phyloP scores from a whole-genome alignment of 768 basidiomycete species.

The Leucosporidium yakuticum region DNA sequence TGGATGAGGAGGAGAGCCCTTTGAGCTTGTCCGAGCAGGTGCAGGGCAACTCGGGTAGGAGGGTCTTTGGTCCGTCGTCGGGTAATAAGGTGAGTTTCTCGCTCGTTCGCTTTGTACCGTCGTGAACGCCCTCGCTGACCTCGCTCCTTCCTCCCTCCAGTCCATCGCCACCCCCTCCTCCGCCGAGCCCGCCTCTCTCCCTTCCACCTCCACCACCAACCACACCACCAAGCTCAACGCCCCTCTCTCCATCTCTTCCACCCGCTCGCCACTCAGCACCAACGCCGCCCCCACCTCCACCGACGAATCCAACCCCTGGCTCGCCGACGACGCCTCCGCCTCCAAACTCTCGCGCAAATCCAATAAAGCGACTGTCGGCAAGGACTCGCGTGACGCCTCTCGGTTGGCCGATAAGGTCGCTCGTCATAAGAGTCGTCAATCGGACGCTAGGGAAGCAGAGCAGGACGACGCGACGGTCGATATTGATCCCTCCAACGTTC shows the following conservation, averaged over 20 bases:
- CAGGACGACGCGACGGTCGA: slow-evolving; percentile 73
- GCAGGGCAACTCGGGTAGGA: slow-evolving; percentile 45
- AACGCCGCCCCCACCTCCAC: slow-evolving; percentile 24
- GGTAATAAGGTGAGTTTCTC: slow-evolving; percentile 26
- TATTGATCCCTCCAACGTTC: slow-evolving; percentile 57
- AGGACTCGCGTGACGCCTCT: slow-evolving; percentile 49
- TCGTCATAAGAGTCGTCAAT: slow-evolving; percentile 48
- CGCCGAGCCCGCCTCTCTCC: background rate
- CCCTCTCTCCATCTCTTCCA: slow-evolving; percentile 39
- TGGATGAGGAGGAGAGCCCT: slow-evolving; percentile 42
- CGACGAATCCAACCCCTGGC: slow-evolving; percentile 71
- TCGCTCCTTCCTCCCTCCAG: background rate
- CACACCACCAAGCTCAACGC: slow-evolving; percentile 28
- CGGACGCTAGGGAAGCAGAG: slow-evolving; percentile 56
- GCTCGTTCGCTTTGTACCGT: slow-evolving; percentile 37
- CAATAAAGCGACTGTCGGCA: slow-evolving; percentile 66
- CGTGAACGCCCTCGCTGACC: background rate
- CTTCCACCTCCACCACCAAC: slow-evolving; percentile 6
- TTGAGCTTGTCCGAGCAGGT: slow-evolving; percentile 40
- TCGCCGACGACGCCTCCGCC: slow-evolving; percentile 44
- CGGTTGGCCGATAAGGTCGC: slow-evolving; percentile 33
- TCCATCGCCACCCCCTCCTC: background rate
- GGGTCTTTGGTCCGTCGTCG: slow-evolving; percentile 44
- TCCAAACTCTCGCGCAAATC: slow-evolving; percentile 59
- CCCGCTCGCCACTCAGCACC: slow-evolving; percentile 26